Evolutionary conservation across 2,329 filamentous ascomycete genomes (phyloP).

Genomic region (Plenodomus tracheiphilus): DNA sequence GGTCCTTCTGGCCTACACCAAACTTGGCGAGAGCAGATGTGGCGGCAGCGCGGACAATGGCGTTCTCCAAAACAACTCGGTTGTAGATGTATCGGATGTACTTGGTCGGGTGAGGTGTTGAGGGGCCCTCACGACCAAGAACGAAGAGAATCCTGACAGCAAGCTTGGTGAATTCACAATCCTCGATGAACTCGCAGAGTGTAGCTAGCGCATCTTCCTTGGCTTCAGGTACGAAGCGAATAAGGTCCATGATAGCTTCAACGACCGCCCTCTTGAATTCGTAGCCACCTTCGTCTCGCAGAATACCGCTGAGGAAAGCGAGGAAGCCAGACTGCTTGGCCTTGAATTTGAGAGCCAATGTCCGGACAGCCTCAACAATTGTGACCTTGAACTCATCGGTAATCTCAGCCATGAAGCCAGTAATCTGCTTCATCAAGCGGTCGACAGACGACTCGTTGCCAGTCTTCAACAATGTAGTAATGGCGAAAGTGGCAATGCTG

Average conservation of each 20-base stretch:
- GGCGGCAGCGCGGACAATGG: conserved; percentile 90
- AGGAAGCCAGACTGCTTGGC: conserved; percentile 98
- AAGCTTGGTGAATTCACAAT: conserved; percentile 98
- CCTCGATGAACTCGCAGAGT: conserved; percentile 98
- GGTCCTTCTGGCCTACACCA: conserved; percentile 90
- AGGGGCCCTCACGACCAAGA: conserved; percentile 90
- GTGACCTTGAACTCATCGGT: conserved; percentile 99
- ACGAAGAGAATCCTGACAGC: conserved; percentile 94
- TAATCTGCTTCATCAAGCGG: conserved; percentile 97
- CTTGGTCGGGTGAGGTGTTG: conserved; percentile 94
- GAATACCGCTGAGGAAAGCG: conserved; percentile 92
- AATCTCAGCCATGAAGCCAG: conserved; percentile 97
- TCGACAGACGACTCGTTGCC: conserved; percentile 98
- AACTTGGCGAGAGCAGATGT: conserved; percentile 97
- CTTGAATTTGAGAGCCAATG: conserved; percentile 95
- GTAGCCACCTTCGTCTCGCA: conserved; percentile 95
- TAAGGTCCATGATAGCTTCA: conserved; percentile 98
- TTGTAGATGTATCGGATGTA: conserved; percentile 99
- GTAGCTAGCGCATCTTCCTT: conserved; percentile 84
- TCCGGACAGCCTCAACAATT: conserved; percentile 98
- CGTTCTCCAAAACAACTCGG: conserved; percentile 94
- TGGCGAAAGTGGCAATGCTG: conserved; percentile 96
- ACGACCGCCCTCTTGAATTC: conserved; percentile 98
- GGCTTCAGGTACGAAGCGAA: conserved; percentile 95
- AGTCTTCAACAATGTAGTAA: conserved; percentile 96